A percentile compares a stretch with the other conserved stretches of the same genome.
phyloP scores from a whole-genome alignment of 305 asterid genomes.

The Caryopteris hybrid region DNA sequence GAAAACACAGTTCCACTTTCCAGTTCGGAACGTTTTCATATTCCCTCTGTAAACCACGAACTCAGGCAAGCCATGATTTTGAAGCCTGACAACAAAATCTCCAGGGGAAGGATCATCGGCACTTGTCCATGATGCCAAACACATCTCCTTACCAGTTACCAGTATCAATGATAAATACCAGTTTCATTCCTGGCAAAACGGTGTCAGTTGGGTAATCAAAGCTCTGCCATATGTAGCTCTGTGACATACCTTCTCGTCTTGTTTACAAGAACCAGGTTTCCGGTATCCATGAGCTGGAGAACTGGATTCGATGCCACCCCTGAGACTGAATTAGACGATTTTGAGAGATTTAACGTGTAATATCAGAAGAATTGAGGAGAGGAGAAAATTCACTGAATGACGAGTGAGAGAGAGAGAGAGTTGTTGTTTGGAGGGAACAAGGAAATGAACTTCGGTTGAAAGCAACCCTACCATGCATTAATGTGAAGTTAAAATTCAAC shows the following conservation, averaged over 20 bases:
- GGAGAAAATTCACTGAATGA: too few relatives aligned
- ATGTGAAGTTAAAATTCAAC: too few relatives aligned
- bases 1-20: slow-evolving; percentile 17
- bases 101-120: slow-evolving; percentile 13
- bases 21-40: not conserved
- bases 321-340: slow-evolving; percentile 5
- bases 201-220: slow-evolving; percentile 33
- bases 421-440: too few relatives aligned
- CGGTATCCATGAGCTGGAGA: slow-evolving; percentile 23
- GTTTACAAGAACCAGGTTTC: slow-evolving; percentile 34
- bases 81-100: not conserved
- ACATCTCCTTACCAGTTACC: not conserved
- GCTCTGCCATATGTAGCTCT: slow-evolving; percentile 26
- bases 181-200: slow-evolving; percentile 22
- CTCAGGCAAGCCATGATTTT: slow-evolving; percentile 13
- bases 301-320: not conserved
- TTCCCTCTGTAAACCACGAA: not conserved
- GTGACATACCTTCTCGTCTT: not conserved
- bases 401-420: too few relatives aligned
- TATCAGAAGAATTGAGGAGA: too few relatives aligned
- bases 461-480: too few relatives aligned
- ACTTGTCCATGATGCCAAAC: slow-evolving; percentile 25
- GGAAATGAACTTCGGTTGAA: too few relatives aligned
- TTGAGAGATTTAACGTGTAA: too few relatives aligned
- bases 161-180: slow-evolving; percentile 10